Base-by-base conservation (phyloP, 139 green algal species). In the Diplosphaera chodatii region DNA sequence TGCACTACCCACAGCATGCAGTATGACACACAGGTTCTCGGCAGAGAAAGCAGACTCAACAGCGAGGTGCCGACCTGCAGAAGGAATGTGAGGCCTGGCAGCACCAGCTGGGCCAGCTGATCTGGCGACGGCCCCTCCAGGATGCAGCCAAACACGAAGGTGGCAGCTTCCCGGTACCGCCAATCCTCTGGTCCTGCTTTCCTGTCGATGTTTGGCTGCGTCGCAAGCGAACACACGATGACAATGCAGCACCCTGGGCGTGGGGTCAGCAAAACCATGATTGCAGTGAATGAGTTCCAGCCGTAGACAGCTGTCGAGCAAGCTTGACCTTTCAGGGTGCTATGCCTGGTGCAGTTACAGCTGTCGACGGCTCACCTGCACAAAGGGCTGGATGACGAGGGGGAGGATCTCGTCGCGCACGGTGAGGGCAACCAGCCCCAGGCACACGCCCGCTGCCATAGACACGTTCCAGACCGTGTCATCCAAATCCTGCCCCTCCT, bases 131-230 rank as follows among this genome's bases (percentile, higher is more conserved):
- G 94, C 0, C 95, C 95, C 73, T 99, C 93, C 71, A 99, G 80
- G 67, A 99, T 96, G 40, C 85, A 90, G 27, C 95, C 93, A 82
- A 99, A 98, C 1, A 94, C 95, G 78, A 96, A 96, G 23, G 92
- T 97, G 28, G 95, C 94, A 8, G 92, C 95, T 78, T 99, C 95
- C 4, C 94, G 76, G n/a, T 75, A 74, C 10, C 91, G 87, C 95
- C 95, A 99, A 78, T 96, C 89, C 40, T 92, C 85, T 32, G 86
- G 74, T 2, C 33, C 73, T 10, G 67, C 68, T 29, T 84, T 84
- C 48, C 90, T 91, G 69, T 79, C 78, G 71, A 98, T 94, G 85
- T 97, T 95, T 64, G 83, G 81, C 73, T 91, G 82, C 74, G 93
- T 55, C 85, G 80, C 80, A 93, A 86, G 5, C 2, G 48, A 76